These are phyloP conservation scores for Colletotrichum higginsianum DNA, from an alignment of 2,329 filamentous ascomycete species.

Conservation along the genomic window DNA sequence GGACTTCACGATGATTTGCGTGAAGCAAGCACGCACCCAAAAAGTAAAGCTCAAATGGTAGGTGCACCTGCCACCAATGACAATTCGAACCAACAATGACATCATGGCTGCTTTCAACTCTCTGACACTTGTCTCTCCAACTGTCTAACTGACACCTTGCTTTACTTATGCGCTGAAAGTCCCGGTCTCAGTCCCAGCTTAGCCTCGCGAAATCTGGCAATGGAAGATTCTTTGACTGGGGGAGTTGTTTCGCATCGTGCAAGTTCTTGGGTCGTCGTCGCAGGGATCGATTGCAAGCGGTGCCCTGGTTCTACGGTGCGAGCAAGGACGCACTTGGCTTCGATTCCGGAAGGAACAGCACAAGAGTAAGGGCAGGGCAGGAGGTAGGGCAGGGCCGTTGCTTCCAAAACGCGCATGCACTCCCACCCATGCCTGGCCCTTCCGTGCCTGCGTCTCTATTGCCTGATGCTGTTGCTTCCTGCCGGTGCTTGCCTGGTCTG, in stretches of 20 bases:
- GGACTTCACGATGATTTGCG: constrained; percentile 33
- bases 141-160: neutral
- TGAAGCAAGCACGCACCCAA: constrained; percentile 31
- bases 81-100: constrained; percentile 30
- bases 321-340: neutral
- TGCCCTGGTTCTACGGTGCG: constrained; percentile 4
- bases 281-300: neutral
- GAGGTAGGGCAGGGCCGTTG: constrained; percentile 16
- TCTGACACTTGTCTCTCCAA: neutral
- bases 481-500: constrained; percentile 1
- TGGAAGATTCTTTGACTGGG: constrained; percentile 15
- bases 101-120: constrained; percentile 29
- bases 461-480: neutral
- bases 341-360: neutral
- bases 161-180: neutral
- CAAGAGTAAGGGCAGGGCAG: constrained; percentile 5
- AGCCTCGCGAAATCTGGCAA: neutral
- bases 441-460: constrained; percentile 35
- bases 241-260: constrained; percentile 30
- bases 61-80: constrained; percentile 29
- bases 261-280: neutral
- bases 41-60: constrained; percentile 21
- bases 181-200: constrained; percentile 6
- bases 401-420: constrained; percentile 16
- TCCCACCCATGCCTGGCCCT: constrained; percentile 11